Evolutionary conservation across 768 basidiomycete species (phyloP).

Genomic region (Heimioporus sp.): DNA sequence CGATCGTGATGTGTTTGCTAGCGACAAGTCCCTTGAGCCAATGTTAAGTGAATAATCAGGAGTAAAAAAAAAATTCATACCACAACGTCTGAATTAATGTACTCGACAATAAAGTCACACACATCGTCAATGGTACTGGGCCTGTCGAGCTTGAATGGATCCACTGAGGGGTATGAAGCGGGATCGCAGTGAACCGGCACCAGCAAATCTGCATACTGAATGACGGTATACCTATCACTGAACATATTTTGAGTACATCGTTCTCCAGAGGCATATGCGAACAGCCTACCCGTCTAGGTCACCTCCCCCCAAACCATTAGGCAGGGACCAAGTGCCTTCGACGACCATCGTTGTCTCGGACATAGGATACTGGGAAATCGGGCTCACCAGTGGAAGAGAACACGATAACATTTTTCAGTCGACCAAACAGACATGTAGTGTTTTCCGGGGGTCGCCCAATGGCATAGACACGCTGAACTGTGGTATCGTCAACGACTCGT

Average conservation of each 20-base stretch:
- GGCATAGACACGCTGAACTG: slow-evolving; percentile 69
- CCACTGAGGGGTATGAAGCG: slow-evolving; percentile 46
- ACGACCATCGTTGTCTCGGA: not conserved
- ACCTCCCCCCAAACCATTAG: slow-evolving; percentile 71
- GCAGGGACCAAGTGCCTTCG: slow-evolving; percentile 57
- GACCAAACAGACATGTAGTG: slow-evolving; percentile 52
- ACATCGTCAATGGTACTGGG: slow-evolving; percentile 66
- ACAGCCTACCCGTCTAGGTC: slow-evolving; percentile 71
- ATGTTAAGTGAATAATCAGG: slow-evolving; percentile 8
- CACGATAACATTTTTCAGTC: slow-evolving; percentile 70
- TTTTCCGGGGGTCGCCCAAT: slow-evolving; percentile 66
- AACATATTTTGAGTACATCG: not conserved
- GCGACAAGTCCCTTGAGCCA: slow-evolving; percentile 60
- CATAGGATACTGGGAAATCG: not conserved
- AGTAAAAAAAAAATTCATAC: slow-evolving; percentile 36
- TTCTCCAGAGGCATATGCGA: not conserved
- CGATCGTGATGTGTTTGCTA: slow-evolving; percentile 65
- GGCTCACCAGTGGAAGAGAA: slow-evolving; percentile 58
- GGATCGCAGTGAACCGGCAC: slow-evolving; percentile 50
- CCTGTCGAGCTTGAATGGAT: slow-evolving; percentile 37
- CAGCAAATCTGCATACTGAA: slow-evolving; percentile 52
- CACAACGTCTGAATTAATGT: slow-evolving; percentile 80
- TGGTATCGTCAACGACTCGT: slow-evolving; percentile 1
- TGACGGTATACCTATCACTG: slow-evolving; percentile 68
- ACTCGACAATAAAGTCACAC: slow-evolving; percentile 79